Conservation (phyloP, 2,329 filamentous ascomycete genomes). For the Fusarium caatingaense region DNA sequence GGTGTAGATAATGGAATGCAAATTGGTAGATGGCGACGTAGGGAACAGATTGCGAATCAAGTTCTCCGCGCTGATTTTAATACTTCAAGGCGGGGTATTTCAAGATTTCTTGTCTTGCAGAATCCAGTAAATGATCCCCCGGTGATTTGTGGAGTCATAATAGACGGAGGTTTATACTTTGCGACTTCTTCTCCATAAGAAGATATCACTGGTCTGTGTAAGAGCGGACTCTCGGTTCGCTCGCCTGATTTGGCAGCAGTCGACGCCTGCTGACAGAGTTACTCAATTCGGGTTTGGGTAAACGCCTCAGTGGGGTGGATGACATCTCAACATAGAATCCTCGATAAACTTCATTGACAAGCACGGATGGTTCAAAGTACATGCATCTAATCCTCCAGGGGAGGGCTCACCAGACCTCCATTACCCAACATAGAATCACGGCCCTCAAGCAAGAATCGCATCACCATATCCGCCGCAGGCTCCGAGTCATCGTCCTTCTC, state of each 20-base stretch:
- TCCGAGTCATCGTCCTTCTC: neutral
- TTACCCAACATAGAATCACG: neutral
- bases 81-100: neutral
- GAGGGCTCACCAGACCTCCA: conserved; percentile 2
- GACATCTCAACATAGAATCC: neutral
- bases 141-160: neutral
- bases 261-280: neutral
- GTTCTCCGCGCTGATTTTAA: neutral
- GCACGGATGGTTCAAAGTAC: neutral
- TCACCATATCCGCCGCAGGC: conserved; percentile 1
- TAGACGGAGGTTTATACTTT: neutral
- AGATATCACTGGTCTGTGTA: neutral
- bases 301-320: neutral
- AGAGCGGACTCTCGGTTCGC: neutral
- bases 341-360: no score
- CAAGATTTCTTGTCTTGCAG: neutral
- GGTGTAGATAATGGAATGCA: neutral
- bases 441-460: conserved; percentile 3
- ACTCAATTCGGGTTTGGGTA: neutral
- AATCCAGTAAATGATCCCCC: neutral
- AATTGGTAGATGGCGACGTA: rapidly evolving
- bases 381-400: neutral
- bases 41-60: rapidly evolving
- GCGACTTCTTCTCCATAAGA: neutral
- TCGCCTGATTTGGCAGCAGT: neutral